Percentiles rank a stretch among this genome's conserved stretches.
phyloP scores from a whole-genome alignment of 176 grass and related monocot genomes.

The Rhynchospora breviuscula region DNA sequence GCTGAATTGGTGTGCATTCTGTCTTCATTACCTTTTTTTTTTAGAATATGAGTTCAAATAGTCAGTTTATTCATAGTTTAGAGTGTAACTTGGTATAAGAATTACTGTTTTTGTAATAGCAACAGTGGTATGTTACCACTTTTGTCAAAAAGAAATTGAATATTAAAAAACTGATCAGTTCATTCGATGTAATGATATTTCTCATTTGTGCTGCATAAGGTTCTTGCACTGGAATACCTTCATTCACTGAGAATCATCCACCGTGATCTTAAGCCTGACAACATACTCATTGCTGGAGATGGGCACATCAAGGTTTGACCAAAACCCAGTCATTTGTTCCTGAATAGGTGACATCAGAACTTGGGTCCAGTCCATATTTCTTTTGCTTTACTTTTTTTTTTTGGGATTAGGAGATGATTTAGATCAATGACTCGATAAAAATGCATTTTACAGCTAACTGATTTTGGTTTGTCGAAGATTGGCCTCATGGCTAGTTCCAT shows the following conservation, averaged over 20 bases:
- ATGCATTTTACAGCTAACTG: constrained; percentile 33
- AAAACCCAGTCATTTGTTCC: neutral
- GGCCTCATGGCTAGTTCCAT: constrained; percentile 36
- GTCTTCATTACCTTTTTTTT: neutral
- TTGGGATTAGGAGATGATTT: neutral
- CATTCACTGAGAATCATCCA: constrained; percentile 42
- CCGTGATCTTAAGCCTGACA: constrained; percentile 48
- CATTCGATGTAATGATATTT: neutral
- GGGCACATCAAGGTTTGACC: constrained; percentile 44
- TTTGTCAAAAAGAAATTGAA: neutral
- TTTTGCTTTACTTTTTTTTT: neutral
- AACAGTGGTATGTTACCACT: neutral
- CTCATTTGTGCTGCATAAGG: constrained; percentile 24
- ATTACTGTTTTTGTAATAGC: neutral
- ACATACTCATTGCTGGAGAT: constrained; percentile 36
- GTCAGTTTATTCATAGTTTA: neutral
- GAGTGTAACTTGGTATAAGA: neutral
- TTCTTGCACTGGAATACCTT: constrained; percentile 51
- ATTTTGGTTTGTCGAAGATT: constrained; percentile 44
- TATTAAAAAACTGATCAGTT: neutral
- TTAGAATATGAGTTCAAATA: neutral
- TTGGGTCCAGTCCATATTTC: neutral
- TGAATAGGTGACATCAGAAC: neutral
- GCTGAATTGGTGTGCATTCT: constrained; percentile 35
- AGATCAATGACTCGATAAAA: neutral